Percentiles rank a stretch among this genome's conserved stretches.
Conservation (phyloP, 2,329 filamentous ascomycete species). For the Apiospora koreana region DNA sequence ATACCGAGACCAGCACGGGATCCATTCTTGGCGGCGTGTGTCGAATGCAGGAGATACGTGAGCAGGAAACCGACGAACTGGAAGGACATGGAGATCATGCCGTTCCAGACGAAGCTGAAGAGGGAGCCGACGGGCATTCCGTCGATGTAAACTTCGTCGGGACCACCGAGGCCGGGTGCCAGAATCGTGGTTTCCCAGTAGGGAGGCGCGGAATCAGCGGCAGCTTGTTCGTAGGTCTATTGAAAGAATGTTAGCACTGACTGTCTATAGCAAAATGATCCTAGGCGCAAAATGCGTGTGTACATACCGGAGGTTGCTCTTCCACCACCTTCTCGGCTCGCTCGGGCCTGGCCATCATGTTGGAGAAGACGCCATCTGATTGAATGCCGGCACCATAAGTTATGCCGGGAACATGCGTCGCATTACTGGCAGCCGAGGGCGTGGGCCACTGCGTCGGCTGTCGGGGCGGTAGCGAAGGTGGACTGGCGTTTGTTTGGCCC, state of each 20-base stretch:
- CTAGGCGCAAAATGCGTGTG: not conserved
- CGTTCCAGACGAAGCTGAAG: slow-evolving; percentile 89
- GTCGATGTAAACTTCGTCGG: slow-evolving; percentile 95
- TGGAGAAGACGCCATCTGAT: slow-evolving; percentile 95
- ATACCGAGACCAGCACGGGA: slow-evolving; percentile 92
- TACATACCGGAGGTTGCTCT: slow-evolving; percentile 86
- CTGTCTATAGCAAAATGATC: slow-evolving; percentile 13
- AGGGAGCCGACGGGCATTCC: slow-evolving; percentile 89
- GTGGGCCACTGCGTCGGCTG: slow-evolving; percentile 28
- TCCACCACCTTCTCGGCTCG: slow-evolving; percentile 74
- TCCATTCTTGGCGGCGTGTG: slow-evolving; percentile 96
- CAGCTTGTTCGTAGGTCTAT: slow-evolving; percentile 96
- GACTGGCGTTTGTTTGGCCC: slow-evolving; percentile 20
- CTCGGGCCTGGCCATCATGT: slow-evolving; percentile 88
- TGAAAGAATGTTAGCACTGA: slow-evolving; percentile 34
- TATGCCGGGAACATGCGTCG: slow-evolving; percentile 40
- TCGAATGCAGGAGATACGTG: slow-evolving; percentile 96
- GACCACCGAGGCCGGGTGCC: slow-evolving; percentile 84
- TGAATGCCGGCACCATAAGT: slow-evolving; percentile 75
- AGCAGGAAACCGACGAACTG: slow-evolving; percentile 94
- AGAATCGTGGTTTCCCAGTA: slow-evolving; percentile 99
- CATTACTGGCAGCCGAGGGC: slow-evolving; percentile 34
- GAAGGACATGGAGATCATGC: slow-evolving; percentile 97
- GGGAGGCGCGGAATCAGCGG: slow-evolving; percentile 90
- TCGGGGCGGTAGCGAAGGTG: not conserved